Base-by-base conservation (phyloP, 345 rosid species). In the Rhizophora apiculata region DNA sequence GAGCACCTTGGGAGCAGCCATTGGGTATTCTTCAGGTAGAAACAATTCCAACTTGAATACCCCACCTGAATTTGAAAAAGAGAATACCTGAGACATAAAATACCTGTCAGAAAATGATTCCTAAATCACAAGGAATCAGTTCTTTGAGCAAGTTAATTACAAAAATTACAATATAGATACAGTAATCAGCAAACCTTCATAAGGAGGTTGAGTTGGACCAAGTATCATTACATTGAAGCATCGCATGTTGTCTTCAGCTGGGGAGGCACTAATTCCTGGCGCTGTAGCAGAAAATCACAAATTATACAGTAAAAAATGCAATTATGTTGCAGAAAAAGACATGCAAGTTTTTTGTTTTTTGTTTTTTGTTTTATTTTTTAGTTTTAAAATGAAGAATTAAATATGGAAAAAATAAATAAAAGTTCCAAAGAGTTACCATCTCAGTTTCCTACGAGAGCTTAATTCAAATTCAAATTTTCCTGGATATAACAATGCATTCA, bases 1-100 rank as follows among this genome's bases (percentile, higher is more conserved):
- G 5, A 43, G 24, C 88, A 94, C 98, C 97, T 94, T 94, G 46
- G 98, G 99, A 32, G 99, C 98, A 36, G 99, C 91, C 98, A 95
- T 95, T 51, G 99, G 99, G 82, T 95, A 92, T 78, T 95, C 99
- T 86, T 95, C 99, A 18, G 99, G 98, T 69, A 95, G 84, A 84
- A 95, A 95, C 67, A 95, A 83, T 75, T 95, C 99, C 91, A 95
- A 82, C 85, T 92, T 95, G 89, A 95, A 95, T 62, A 95, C 97
- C 22, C 98, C 99, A 56, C 98, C 98, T 95, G 49, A 43, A 43
- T 43, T 43, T 43, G 49, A 81, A 24, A 69, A 53, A 71, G 71
- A 62, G 22, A 72, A 60, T 63, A 61, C 54, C 73, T 63, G 51
- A 70, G 68, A 16, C 3, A 11, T 43, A 0, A 43, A 43, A 43